These are phyloP conservation scores for Lichtheimia corymbifera DNA, from an alignment of 371 early-diverging fungal species.

Conservation along the genomic window DNA sequence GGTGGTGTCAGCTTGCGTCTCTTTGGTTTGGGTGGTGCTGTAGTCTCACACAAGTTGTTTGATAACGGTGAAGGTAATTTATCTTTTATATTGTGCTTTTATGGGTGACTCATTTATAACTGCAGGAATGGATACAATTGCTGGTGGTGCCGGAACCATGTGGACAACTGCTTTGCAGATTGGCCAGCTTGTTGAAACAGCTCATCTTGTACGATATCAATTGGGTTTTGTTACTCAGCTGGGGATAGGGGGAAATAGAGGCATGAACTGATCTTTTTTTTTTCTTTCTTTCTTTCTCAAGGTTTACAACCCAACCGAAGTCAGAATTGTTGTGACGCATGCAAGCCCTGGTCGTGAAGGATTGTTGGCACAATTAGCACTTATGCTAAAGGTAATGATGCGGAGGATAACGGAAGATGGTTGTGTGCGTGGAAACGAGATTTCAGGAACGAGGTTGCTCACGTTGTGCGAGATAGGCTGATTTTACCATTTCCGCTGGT, in stretches of 20 bases:
- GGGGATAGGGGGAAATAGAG: neutral
- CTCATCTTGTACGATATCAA: constrained; percentile 39
- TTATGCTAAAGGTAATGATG: constrained; percentile 53
- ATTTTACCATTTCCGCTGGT: constrained; percentile 69
- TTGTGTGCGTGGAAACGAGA: neutral
- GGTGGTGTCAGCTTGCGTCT: constrained; percentile 64
- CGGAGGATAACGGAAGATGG: constrained; percentile 2
- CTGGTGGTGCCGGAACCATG: constrained; percentile 69
- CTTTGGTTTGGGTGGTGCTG: constrained; percentile 69
- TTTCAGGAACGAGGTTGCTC: neutral
- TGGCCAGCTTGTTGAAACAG: constrained; percentile 66
- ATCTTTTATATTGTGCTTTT: too few species aligned
- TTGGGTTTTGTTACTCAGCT: too few species aligned
- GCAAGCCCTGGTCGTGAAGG: constrained; percentile 69
- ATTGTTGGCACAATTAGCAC: constrained; percentile 62
- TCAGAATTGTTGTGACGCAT: constrained; percentile 61
- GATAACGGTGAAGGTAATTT: constrained; percentile 68
- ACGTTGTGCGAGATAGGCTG: constrained; percentile 41
- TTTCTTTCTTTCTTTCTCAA: constrained; percentile 9
- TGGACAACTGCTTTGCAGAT: constrained; percentile 73
- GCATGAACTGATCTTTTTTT: neutral
- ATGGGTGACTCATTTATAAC: neutral
- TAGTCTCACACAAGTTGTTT: constrained; percentile 68
- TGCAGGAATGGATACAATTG: constrained; percentile 61
- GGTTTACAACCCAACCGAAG: constrained; percentile 60